phyloP scores from a whole-genome alignment of 139 green algal species.

The Chlamydomonas sp. region DNA sequence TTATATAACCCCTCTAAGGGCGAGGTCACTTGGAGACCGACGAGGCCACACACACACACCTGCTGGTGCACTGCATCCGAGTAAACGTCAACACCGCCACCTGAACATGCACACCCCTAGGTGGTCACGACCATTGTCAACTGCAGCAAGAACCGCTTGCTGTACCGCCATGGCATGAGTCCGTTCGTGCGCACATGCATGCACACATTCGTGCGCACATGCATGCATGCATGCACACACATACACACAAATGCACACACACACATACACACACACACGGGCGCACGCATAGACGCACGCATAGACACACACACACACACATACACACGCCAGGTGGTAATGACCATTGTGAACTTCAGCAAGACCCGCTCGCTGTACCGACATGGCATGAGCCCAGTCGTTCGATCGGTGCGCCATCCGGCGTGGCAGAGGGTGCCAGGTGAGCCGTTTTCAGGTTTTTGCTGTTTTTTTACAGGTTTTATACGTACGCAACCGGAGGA shows the following conservation, averaged over 20 bases:
- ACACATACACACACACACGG: neutral
- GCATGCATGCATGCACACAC: no score
- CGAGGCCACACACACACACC: neutral
- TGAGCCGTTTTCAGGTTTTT: no score
- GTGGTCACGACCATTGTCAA: slow-evolving; percentile 5
- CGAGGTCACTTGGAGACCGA: no score
- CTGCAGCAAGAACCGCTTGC: slow-evolving; percentile 2
- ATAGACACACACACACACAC: neutral
- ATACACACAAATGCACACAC: neutral
- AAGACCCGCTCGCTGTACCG: slow-evolving; percentile 26
- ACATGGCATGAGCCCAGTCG: slow-evolving; percentile 25
- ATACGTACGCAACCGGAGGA: no score
- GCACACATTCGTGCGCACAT: no score
- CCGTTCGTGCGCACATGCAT: slow-evolving; percentile 3
- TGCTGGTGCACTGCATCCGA: neutral
- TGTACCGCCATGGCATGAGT: slow-evolving; percentile 13
- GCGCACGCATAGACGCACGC: no score
- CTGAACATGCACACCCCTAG: no score
- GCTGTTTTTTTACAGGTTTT: no score
- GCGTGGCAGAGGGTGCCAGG: slow-evolving; percentile 19
- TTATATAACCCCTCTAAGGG: no score
- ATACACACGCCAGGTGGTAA: neutral
- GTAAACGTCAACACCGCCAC: neutral
- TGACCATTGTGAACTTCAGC: slow-evolving; percentile 26
- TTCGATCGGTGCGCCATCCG: slow-evolving; percentile 7